These are phyloP conservation scores for Sporothrix euskadiensis DNA, from an alignment of 2,329 filamentous ascomycete species.

Conservation along the genomic window DNA sequence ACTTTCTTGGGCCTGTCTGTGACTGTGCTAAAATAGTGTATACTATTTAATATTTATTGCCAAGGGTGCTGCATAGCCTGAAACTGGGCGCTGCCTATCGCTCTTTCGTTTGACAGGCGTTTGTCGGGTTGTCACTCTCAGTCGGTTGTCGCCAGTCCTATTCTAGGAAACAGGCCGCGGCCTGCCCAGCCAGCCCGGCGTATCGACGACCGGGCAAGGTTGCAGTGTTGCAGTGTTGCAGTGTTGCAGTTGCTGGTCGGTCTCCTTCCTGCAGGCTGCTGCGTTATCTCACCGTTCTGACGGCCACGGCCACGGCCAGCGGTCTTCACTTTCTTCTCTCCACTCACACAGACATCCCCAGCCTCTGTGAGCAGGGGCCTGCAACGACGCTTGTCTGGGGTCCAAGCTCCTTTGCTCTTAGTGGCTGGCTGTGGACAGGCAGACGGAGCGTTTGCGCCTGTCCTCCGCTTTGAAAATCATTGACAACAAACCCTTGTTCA, in stretches of 20 bases:
- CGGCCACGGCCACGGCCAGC: neutral
- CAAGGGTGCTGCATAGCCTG: neutral
- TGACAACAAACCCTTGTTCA: neutral
- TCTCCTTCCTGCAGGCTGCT: slow-evolving; percentile 11
- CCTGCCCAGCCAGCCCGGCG: neutral
- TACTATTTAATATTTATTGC: too few relatives aligned
- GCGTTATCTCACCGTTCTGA: slow-evolving; percentile 18
- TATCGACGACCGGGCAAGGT: neutral
- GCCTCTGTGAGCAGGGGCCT: neutral
- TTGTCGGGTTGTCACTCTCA: neutral
- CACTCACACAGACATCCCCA: neutral
- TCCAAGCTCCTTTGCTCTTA: slow-evolving; percentile 5
- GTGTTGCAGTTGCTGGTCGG: neutral
- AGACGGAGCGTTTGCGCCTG: slow-evolving; percentile 10
- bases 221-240: neutral
- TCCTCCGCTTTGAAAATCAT: neutral
- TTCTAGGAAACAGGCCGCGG: slow-evolving; percentile 12
- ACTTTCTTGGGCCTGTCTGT: neutral
- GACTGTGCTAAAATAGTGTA: neutral
- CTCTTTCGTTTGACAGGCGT: neutral
- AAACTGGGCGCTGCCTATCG: slow-evolving; percentile 5
- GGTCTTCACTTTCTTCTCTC: neutral
- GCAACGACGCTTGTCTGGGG: slow-evolving; percentile 18
- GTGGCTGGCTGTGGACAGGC: neutral
- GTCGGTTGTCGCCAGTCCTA: neutral